phyloP scores from a whole-genome alignment of 176 grass and related monocot genomes.

The Thinopyrum elongatum region DNA sequence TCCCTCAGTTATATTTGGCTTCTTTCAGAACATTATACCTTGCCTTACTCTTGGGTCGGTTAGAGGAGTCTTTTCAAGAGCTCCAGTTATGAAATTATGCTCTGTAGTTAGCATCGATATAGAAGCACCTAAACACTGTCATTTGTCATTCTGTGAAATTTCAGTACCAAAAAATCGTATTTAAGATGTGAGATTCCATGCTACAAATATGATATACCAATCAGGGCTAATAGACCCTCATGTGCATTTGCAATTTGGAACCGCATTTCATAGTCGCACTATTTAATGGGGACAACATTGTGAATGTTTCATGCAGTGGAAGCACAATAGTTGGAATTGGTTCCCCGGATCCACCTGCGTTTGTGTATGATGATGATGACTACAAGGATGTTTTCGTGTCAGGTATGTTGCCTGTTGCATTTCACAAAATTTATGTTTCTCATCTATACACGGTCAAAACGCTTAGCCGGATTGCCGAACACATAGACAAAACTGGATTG shows the following conservation, averaged over 20 bases:
- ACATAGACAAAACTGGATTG: not conserved
- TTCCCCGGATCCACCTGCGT: constrained; percentile 88
- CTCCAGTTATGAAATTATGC: not conserved
- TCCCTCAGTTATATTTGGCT: not conserved
- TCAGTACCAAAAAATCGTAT: not conserved
- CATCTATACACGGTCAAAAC: not conserved
- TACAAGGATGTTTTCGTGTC: constrained; percentile 95
- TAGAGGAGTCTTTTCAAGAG: not conserved
- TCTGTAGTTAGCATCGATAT: not conserved
- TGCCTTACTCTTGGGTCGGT: not conserved
- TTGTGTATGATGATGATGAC: constrained; percentile 87
- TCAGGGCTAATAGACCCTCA: not conserved
- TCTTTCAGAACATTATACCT: not conserved
- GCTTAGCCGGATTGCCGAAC: not conserved
- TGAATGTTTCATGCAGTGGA: constrained; percentile 60
- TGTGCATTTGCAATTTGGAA: not conserved
- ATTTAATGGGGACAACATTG: not conserved
- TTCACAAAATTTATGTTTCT: not conserved
- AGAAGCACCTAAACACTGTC: not conserved
- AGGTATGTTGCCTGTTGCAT: constrained; percentile 49
- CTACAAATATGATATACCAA: not conserved
- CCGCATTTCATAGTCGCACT: not conserved
- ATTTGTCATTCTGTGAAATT: not conserved
- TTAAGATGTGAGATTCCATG: not conserved
- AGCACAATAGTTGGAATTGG: constrained; percentile 94